Percentiles rank a stretch among this genome's conserved stretches.
These are phyloP conservation scores for Tolypocladium album DNA, from an alignment of 2,329 filamentous ascomycete species.

Conservation along the genomic window DNA sequence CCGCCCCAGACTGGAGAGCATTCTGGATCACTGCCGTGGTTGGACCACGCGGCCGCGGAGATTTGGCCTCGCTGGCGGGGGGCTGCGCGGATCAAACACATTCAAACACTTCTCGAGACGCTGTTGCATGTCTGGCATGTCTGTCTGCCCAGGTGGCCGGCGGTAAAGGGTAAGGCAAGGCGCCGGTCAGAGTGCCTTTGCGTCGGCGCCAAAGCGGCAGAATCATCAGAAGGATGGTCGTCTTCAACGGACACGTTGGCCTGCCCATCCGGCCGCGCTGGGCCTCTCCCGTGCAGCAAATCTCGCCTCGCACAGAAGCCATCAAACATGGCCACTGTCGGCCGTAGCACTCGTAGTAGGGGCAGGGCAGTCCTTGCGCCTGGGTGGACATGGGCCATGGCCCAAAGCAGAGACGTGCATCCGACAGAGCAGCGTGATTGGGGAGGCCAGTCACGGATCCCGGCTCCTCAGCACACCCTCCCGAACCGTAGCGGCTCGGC, in stretches of 20 bases:
- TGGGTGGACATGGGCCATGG: slow-evolving; percentile 3
- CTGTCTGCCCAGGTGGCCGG: neutral
- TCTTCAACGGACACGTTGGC: neutral
- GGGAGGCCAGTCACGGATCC: slow-evolving; percentile 6
- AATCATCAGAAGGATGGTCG: neutral
- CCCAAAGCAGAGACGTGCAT: slow-evolving; percentile 9
- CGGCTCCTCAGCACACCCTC: slow-evolving; percentile 1
- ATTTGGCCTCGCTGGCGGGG: neutral
- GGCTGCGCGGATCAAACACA: neutral
- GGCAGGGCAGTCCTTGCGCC: neutral
- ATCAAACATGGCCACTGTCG: neutral
- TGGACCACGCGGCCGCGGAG: slow-evolving; percentile 1
- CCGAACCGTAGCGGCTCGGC: neutral
- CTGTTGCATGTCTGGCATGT: neutral
- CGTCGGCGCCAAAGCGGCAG: neutral
- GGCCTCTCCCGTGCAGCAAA: neutral
- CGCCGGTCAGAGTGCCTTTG: neutral
- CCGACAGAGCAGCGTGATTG: slow-evolving; percentile 8
- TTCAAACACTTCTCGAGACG: neutral
- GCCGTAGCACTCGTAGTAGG: neutral
- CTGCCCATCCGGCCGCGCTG: neutral
- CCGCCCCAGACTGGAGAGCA: slow-evolving; percentile 1
- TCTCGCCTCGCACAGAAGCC: neutral
- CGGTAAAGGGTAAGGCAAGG: neutral
- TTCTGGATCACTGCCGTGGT: slow-evolving; percentile 1